Evolutionary conservation across 768 basidiomycete species (phyloP).

Genomic region (Lactifluus echinatus): DNA sequence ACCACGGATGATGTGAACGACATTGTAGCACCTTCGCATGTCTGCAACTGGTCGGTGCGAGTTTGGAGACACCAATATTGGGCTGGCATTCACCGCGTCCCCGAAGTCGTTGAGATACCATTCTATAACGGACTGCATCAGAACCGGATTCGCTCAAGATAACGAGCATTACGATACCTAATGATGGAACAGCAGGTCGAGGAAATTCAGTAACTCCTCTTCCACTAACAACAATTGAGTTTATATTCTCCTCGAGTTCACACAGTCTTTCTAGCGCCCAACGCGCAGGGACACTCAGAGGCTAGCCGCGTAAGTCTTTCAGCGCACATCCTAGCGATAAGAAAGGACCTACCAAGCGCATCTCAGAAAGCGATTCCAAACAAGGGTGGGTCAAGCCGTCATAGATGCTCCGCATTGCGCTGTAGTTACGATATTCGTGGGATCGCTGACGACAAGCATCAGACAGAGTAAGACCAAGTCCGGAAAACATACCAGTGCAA

Average conservation of each 20-base stretch:
- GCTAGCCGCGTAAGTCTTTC: background rate
- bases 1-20: conserved; percentile 4
- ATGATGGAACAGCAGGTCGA: conserved; percentile 6
- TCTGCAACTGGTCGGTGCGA: background rate
- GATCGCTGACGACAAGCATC: conserved; percentile 4
- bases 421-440: conserved; percentile 11
- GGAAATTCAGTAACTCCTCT: background rate
- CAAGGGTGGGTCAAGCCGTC: conserved; percentile 13
- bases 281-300: background rate
- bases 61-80: background rate
- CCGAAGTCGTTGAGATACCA: conserved; percentile 7
- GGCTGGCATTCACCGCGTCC: background rate
- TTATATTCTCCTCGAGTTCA: conserved; percentile 2
- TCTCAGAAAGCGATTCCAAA: background rate
- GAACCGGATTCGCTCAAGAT: background rate
- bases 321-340: background rate
- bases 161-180: background rate
- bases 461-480: background rate
- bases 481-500: conserved; percentile 4
- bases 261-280: background rate
- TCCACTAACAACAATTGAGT: background rate
- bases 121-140: background rate
- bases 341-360: background rate
- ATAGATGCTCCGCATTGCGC: conserved; percentile 32
- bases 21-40: conserved; percentile 4